These are phyloP conservation scores for Talaromyces sp. DNA, from an alignment of 2,329 filamentous ascomycete genomes.

Conservation along the genomic window DNA sequence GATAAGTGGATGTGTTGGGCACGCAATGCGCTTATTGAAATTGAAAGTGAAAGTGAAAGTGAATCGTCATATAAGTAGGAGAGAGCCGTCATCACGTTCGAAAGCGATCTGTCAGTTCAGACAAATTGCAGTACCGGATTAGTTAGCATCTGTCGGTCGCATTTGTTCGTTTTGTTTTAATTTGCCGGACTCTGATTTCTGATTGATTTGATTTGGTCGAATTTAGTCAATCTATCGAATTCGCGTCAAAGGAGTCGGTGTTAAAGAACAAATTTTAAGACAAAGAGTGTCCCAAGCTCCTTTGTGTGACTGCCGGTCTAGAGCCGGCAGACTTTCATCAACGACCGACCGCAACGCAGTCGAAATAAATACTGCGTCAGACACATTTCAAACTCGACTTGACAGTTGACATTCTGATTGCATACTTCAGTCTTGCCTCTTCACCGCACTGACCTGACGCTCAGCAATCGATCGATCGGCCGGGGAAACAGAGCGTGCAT, in stretches of 20 bases:
- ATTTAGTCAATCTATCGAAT: not conserved
- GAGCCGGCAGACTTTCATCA: not conserved
- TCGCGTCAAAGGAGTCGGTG: not conserved
- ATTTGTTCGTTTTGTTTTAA: not conserved
- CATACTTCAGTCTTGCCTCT: not conserved
- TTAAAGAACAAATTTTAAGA: not conserved
- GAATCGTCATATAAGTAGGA: not conserved
- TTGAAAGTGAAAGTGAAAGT: not conserved
- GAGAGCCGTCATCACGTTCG: not conserved
- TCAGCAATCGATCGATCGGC: not conserved
- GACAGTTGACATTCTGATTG: not conserved
- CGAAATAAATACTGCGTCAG: not conserved
- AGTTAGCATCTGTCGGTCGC: not conserved
- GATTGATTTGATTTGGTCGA: not conserved
- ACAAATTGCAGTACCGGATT: not conserved
- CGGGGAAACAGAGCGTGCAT: not conserved
- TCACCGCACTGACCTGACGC: not conserved
- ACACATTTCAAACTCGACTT: not conserved
- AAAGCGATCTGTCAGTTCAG: slow-evolving; percentile 10
- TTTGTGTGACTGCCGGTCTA: not conserved
- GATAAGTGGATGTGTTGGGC: not conserved
- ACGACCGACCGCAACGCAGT: not conserved
- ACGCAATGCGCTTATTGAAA: not conserved
- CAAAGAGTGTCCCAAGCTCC: slow-evolving; percentile 1
- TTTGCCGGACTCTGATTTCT: not conserved